phyloP scores from a whole-genome alignment of 176 grass and related monocot species.

The Musa itinerans region DNA sequence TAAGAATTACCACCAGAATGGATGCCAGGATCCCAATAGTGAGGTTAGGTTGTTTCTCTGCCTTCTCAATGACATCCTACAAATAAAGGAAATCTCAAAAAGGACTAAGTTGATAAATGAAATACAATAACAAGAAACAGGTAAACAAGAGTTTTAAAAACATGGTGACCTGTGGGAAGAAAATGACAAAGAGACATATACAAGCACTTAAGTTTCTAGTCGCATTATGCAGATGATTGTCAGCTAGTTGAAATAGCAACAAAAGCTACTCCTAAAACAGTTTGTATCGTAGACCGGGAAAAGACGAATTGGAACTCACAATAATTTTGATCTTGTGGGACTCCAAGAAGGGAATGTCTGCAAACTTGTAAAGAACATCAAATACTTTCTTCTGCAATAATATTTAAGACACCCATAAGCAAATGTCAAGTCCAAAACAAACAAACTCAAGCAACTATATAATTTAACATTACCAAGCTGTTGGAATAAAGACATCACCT shows the following conservation, averaged over 20 bases:
- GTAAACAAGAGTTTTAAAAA: neutral
- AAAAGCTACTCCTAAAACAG: neutral
- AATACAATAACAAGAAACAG: neutral
- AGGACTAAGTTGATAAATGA: neutral
- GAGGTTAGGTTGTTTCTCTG: conserved; percentile 86
- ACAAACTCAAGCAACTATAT: neutral
- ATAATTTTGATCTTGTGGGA: conserved; percentile 89
- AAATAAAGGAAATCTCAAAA: neutral
- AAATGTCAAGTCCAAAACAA: neutral
- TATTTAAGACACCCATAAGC: neutral
- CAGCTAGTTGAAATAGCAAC: neutral
- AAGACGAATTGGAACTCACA: conserved; percentile 34
- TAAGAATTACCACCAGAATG: conserved; percentile 38
- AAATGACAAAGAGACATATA: neutral
- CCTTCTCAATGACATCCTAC: conserved; percentile 91
- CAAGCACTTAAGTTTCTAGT: neutral
- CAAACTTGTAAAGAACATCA: conserved; percentile 63
- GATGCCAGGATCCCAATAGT: conserved; percentile 70
- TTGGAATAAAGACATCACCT: conserved; percentile 39
- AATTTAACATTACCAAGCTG: neutral
- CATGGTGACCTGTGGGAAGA: neutral
- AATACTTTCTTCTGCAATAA: conserved; percentile 81
- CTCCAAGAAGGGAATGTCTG: conserved; percentile 68
- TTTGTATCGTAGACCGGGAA: neutral
- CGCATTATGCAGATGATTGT: neutral